These are phyloP conservation scores for Ustilago tritici DNA, from an alignment of 1,284 basidiomycete species.

Conservation along the genomic window DNA sequence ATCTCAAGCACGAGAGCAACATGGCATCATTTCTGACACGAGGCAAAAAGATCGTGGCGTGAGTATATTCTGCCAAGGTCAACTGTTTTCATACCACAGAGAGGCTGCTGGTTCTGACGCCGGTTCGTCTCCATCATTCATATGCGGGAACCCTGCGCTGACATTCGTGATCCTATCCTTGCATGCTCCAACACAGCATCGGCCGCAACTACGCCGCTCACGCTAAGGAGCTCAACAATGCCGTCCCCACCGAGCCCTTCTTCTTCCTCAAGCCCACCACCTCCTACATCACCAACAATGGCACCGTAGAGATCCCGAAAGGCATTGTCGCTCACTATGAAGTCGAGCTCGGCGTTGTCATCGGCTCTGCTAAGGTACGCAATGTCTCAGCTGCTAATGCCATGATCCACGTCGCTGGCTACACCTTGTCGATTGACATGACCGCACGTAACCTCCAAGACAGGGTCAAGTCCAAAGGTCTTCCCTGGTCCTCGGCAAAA, in stretches of 20 bases:
- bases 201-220: constrained; percentile 77
- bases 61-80: constrained; percentile 12
- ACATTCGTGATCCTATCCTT: not conserved
- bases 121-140: not conserved
- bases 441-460: constrained; percentile 96
- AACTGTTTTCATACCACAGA: not conserved
- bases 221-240: constrained; percentile 90
- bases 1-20: not conserved
- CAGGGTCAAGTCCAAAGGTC: constrained; percentile 87
- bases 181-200: constrained; percentile 54
- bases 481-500: constrained; percentile 94
- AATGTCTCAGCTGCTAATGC: constrained; percentile 83
- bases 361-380: constrained; percentile 81
- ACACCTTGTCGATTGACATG: constrained; percentile 94
- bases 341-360: constrained; percentile 97
- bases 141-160: not conserved
- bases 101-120: not conserved
- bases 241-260: constrained; percentile 92
- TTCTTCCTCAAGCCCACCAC: constrained; percentile 98
- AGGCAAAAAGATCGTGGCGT: constrained; percentile 57
- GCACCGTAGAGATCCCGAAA: constrained; percentile 84
- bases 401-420: constrained; percentile 85
- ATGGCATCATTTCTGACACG: constrained; percentile 45
- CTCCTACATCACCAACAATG: constrained; percentile 82
- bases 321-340: constrained; percentile 91